Conservation (phyloP, 2,329 filamentous ascomycete species). For the Nemania diffusa region DNA sequence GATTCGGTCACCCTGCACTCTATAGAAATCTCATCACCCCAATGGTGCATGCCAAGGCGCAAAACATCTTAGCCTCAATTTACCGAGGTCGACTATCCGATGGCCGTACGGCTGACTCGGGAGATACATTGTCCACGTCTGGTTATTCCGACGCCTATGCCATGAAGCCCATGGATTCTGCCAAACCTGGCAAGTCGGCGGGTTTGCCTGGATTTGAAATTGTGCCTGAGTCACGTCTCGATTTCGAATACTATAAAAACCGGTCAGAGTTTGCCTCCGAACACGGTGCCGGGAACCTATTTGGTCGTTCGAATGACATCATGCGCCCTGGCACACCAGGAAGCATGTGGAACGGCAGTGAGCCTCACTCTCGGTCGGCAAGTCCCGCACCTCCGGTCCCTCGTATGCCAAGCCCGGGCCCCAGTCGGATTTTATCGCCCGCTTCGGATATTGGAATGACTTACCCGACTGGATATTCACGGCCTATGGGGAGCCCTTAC, state of each 20-base stretch:
- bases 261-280: slow-evolving; percentile 87
- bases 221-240: slow-evolving; percentile 84
- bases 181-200: slow-evolving; percentile 59
- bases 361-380: slow-evolving; percentile 59
- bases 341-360: slow-evolving; percentile 59
- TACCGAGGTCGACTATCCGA: slow-evolving; percentile 84
- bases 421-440: slow-evolving; percentile 42
- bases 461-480: slow-evolving; percentile 43
- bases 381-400: slow-evolving; percentile 56
- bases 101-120: slow-evolving; percentile 67
- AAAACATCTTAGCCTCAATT: slow-evolving; percentile 84
- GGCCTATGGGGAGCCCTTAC: slow-evolving; percentile 43
- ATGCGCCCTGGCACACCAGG: slow-evolving; percentile 70
- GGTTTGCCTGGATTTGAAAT: slow-evolving; percentile 83
- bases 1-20: slow-evolving; percentile 78
- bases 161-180: slow-evolving; percentile 78
- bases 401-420: slow-evolving; percentile 44
- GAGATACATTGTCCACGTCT: slow-evolving; percentile 67
- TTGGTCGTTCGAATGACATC: slow-evolving; percentile 68
- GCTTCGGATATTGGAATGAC: slow-evolving; percentile 41
- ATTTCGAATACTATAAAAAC: slow-evolving; percentile 93
- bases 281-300: slow-evolving; percentile 80
- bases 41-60: slow-evolving; percentile 72
- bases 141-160: slow-evolving; percentile 86
- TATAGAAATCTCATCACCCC: slow-evolving; percentile 40